phyloP scores from a whole-genome alignment of 202 grass and related monocot species.

The Eragrostis tef region DNA sequence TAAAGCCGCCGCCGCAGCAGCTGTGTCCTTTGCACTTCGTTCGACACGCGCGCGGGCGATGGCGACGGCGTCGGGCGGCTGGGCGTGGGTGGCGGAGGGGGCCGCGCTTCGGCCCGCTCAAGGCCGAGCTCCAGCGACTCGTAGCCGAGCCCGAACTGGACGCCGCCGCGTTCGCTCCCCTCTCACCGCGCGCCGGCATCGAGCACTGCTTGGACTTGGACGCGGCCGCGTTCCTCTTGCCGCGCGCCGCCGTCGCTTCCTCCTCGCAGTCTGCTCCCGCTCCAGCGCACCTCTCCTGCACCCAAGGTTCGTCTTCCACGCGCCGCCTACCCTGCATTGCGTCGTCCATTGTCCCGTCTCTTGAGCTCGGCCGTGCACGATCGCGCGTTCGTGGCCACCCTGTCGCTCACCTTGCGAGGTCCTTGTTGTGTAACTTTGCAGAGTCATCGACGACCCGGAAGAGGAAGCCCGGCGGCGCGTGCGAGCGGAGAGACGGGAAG shows the following conservation, averaged over 20 bases:
- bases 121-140: slow-evolving; percentile 59
- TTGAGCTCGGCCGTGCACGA: background rate
- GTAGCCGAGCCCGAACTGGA: slow-evolving; percentile 45
- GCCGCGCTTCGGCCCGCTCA: slow-evolving; percentile 58
- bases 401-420: background rate
- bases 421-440: slow-evolving; percentile 1
- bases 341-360: background rate
- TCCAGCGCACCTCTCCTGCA: background rate
- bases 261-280: background rate
- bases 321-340: too few species aligned
- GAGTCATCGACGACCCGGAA: slow-evolving; percentile 54
- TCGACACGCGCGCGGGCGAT: background rate
- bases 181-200: background rate
- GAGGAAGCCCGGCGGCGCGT: slow-evolving; percentile 27
- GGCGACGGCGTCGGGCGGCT: slow-evolving; percentile 37
- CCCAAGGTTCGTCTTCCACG: slow-evolving; percentile 23
- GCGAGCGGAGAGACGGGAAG: slow-evolving; percentile 35
- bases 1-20: background rate
- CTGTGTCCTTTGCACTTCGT: background rate
- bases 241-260: background rate
- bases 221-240: background rate
- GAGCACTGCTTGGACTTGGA: slow-evolving; percentile 22
- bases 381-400: background rate
- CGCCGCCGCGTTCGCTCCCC: slow-evolving; percentile 24
- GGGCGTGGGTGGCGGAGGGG: slow-evolving; percentile 55